Evolutionary conservation across 805 yeast species (phyloP).

Genomic region (Brettanomyces naardenensis): DNA sequence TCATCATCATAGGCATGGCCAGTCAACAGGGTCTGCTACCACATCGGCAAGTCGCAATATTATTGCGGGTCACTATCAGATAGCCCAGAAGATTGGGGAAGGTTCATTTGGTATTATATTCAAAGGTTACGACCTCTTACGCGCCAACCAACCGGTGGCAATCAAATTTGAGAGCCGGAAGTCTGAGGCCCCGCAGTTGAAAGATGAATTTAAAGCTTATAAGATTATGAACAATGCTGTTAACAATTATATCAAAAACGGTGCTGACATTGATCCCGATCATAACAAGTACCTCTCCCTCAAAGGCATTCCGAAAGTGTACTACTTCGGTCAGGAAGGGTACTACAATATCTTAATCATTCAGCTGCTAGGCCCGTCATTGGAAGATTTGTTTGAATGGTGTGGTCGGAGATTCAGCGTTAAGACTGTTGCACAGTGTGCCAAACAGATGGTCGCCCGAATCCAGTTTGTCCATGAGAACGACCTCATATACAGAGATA

Average conservation of each 20-base stretch:
- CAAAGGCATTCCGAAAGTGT: slow-evolving; percentile 74
- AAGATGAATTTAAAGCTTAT: slow-evolving; percentile 76
- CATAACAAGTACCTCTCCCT: slow-evolving; percentile 18
- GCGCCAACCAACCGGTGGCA: slow-evolving; percentile 56
- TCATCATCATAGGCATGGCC: slow-evolving; percentile 3
- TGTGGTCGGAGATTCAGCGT: slow-evolving; percentile 69
- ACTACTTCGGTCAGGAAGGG: slow-evolving; percentile 82
- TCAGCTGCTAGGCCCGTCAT: slow-evolving; percentile 75
- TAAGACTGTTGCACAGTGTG: slow-evolving; percentile 66
- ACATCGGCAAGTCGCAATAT: slow-evolving; percentile 20
- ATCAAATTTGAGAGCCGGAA: slow-evolving; percentile 73
- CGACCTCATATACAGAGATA: slow-evolving; percentile 72
- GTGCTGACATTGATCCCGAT: slow-evolving; percentile 17
- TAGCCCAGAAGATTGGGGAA: slow-evolving; percentile 81
- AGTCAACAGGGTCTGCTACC: neutral
- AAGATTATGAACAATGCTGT: slow-evolving; percentile 56
- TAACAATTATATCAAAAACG: slow-evolving; percentile 21
- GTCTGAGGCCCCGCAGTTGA: slow-evolving; percentile 75
- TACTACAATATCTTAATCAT: slow-evolving; percentile 70
- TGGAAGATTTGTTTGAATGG: slow-evolving; percentile 84
- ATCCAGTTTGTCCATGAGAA: slow-evolving; percentile 71
- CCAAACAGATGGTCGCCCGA: slow-evolving; percentile 69
- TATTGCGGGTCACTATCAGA: slow-evolving; percentile 59
- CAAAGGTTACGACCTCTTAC: slow-evolving; percentile 68
- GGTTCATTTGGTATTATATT: slow-evolving; percentile 83